Base-by-base conservation (phyloP, 345 rosid genomes). In the Salix koriyanagi region DNA sequence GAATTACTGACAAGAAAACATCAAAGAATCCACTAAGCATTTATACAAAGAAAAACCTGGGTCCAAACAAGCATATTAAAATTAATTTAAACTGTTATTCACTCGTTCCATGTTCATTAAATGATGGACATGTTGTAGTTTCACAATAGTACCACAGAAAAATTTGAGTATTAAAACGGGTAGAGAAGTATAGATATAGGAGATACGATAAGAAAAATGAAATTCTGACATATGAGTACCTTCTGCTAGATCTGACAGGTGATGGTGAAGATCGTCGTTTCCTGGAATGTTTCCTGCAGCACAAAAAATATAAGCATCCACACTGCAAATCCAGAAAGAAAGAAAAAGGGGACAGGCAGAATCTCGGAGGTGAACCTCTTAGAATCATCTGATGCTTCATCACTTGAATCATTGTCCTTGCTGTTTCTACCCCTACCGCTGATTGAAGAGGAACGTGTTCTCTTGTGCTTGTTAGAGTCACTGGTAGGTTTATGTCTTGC, bases 211-310 rank as follows among this genome's bases (percentile, higher is more conserved):
- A 71, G 62, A 44, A 52, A 37, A 56, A 67, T 69, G 12, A 82
- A 76, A 78, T 69, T 18, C 66, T 28, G 70, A 77, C 72, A 81
- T 52, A 69, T 68, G n/a, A 21, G 67, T 91, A 96, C 99, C 99
- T 94, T 86, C 86, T 91, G 67, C 87, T 89, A 42, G 99, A 90
- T 82, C 92, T 94, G 82, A 39, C 88, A 8, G 98, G 91, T 60
- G 97, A 96, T 78, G 97, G 97, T 66, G 97, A 90, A 65, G 80
- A 83, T 42, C 84, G 80, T 42, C 71, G 87, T 79, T 86, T 89
- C 79, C 90, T 88, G 62, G 97, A 87, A 62, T 70, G 86, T 21
- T 88, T 91, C 90, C 99, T 94, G 89, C 71, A 79, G 65, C 36
- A 71, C 26, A 78, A 46, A 70, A 69, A 75, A 81, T 72, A 77